Evolutionary conservation across 345 rosid genomes (phyloP).

Genomic region (Corchorus olitorius): DNA sequence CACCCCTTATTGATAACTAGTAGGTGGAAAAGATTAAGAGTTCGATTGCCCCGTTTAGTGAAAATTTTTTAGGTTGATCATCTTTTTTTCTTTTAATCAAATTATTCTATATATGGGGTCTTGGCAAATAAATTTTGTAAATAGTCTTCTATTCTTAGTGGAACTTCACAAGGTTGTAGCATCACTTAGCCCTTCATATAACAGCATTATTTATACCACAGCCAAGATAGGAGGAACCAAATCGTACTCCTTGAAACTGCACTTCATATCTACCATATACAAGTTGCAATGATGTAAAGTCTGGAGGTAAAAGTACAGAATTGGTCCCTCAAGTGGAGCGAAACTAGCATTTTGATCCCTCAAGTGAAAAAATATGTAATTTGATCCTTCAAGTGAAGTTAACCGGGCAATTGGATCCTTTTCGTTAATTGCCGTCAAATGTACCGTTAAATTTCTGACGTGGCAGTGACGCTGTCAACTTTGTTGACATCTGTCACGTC

Average conservation of each 20-base stretch:
- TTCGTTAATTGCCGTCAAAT: no score
- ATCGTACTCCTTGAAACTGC: not conserved
- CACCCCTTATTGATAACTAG: conserved; percentile 55
- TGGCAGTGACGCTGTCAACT: no score
- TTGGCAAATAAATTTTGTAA: conserved; percentile 17
- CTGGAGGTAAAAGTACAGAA: not conserved
- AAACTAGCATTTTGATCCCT: no score
- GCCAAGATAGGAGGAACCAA: not conserved
- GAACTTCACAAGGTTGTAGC: not conserved
- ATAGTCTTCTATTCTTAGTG: not conserved
- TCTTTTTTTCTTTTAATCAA: not conserved
- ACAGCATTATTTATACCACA: not conserved
- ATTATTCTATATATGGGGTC: not conserved
- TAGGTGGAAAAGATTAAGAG: conserved; percentile 79
- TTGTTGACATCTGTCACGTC: no score
- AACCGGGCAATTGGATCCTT: no score
- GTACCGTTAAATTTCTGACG: no score
- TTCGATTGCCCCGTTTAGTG: conserved; percentile 41
- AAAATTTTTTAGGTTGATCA: conserved; percentile 19
- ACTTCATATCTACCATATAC: not conserved
- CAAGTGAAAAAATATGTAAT: no score
- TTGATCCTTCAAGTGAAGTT: no score
- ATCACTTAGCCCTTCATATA: not conserved
- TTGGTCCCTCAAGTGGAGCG: no score
- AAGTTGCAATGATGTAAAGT: not conserved